These are phyloP conservation scores for Clonostachys rosea DNA, from an alignment of 2,329 filamentous ascomycete species.

Conservation along the genomic window DNA sequence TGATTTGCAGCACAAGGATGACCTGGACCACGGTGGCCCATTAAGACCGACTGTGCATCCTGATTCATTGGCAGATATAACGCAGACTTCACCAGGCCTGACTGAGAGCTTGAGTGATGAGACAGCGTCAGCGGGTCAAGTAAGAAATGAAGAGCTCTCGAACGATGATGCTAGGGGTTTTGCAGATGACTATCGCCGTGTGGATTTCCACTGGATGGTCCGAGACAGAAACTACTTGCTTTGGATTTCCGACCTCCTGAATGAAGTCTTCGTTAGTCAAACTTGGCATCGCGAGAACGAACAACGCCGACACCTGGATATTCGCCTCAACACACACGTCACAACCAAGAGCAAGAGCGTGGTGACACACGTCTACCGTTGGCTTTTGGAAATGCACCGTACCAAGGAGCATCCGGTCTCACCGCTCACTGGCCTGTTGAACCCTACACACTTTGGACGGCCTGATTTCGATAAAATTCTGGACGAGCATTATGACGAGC, in stretches of 20 bases:
- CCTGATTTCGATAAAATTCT: conserved; percentile 49
- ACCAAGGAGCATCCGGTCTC: conserved; percentile 44
- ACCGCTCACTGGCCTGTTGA: conserved; percentile 47
- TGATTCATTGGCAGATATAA: background rate
- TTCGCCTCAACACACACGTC: conserved; percentile 51
- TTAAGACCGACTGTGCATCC: background rate
- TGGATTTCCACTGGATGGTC: conserved; percentile 59
- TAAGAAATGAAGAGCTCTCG: background rate
- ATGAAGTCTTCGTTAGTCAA: conserved; percentile 34
- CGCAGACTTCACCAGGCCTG: too few species aligned
- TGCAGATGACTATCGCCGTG: conserved; percentile 35
- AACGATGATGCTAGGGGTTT: conserved; percentile 15
- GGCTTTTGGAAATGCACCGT: conserved; percentile 51
- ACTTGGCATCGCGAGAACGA: conserved; percentile 28
- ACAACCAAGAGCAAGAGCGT: conserved; percentile 49
- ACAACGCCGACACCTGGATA: conserved; percentile 35
- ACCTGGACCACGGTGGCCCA: conserved; percentile 24
- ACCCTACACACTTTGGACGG: conserved; percentile 47
- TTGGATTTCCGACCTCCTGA: conserved; percentile 54
- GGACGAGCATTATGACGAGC: conserved; percentile 47
- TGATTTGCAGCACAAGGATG: conserved; percentile 43
- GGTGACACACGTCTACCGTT: conserved; percentile 49
- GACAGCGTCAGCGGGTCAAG: background rate
- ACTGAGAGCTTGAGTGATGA: background rate
- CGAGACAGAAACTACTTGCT: conserved; percentile 50